Evolutionary conservation across 495 filamentous ascomycete species (phyloP).

Genomic region (Wilcoxina mikolae): DNA sequence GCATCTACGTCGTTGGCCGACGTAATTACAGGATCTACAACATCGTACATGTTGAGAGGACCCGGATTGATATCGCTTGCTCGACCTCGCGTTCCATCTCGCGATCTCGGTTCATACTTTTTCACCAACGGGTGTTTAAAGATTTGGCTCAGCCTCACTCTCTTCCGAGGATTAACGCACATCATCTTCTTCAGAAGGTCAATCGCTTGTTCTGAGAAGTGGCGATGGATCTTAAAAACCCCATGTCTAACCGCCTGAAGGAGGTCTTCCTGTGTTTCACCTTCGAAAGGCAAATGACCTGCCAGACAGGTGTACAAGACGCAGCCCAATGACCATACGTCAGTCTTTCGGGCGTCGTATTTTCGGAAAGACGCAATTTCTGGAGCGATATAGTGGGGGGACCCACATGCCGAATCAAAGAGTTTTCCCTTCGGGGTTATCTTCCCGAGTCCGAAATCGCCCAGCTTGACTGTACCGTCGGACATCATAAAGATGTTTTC

Average conservation of each 20-base stretch:
- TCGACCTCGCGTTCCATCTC: background rate
- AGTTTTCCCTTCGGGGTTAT: slow-evolving; percentile 50
- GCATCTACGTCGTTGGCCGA: background rate
- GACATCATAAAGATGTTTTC: slow-evolving; percentile 84
- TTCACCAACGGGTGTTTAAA: slow-evolving; percentile 71
- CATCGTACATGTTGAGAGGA: background rate
- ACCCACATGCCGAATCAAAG: slow-evolving; percentile 81
- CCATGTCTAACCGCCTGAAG: slow-evolving; percentile 54
- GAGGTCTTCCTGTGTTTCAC: slow-evolving; percentile 34
- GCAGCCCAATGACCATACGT: slow-evolving; percentile 91
- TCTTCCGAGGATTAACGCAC: slow-evolving; percentile 52
- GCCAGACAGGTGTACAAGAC: slow-evolving; percentile 74
- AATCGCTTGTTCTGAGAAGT: slow-evolving; percentile 54
- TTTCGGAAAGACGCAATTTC: slow-evolving; percentile 58
- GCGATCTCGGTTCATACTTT: slow-evolving; percentile 46
- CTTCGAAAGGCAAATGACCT: slow-evolving; percentile 70
- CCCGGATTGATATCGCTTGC: background rate
- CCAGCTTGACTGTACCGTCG: slow-evolving; percentile 65
- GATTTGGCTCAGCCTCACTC: slow-evolving; percentile 62
- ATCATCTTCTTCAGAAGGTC: slow-evolving; percentile 67
- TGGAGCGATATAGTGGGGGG: slow-evolving; percentile 89
- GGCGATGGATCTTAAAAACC: slow-evolving; percentile 53
- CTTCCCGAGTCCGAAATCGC: slow-evolving; percentile 95
- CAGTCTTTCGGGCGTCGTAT: slow-evolving; percentile 71
- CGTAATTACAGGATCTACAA: background rate